phyloP scores from a whole-genome alignment of 2,329 filamentous ascomycete species.

The Xylariaceae sp. region DNA sequence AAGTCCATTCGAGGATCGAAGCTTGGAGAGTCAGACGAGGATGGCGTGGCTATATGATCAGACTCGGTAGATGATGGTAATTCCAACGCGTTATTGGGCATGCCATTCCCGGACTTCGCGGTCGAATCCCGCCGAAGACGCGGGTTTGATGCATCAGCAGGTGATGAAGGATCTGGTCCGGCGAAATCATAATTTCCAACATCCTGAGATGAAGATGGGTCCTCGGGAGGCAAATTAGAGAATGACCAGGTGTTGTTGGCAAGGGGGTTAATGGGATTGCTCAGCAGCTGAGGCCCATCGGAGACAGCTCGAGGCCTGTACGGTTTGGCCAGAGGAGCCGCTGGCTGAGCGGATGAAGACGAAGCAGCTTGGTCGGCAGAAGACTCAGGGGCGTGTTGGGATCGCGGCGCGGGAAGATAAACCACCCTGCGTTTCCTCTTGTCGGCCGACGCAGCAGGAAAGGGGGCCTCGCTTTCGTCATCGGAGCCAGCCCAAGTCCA shows the following conservation, averaged over 20 bases:
- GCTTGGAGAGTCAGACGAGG: background rate
- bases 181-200: background rate
- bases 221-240: slow-evolving; percentile 19
- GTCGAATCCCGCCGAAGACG: background rate
- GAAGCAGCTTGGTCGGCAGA: slow-evolving; percentile 1
- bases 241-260: slow-evolving; percentile 64
- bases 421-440: slow-evolving; percentile 24
- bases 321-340: slow-evolving; percentile 4
- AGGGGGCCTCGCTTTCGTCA: slow-evolving; percentile 16
- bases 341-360: slow-evolving; percentile 1
- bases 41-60: background rate
- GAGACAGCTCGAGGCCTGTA: slow-evolving; percentile 53
- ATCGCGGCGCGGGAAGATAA: no score
- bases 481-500: slow-evolving; percentile 30
- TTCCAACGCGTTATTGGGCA: background rate
- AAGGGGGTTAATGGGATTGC: slow-evolving; percentile 47
- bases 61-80: background rate
- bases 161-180: background rate
- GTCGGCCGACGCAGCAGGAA: background rate
- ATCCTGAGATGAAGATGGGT: background rate
- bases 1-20: background rate
- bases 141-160: background rate
- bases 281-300: slow-evolving; percentile 48
- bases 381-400: background rate
- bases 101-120: background rate